These are phyloP conservation scores for Myriosclerotinia scirpicola DNA, from an alignment of 2,329 filamentous ascomycete species.

Conservation along the genomic window DNA sequence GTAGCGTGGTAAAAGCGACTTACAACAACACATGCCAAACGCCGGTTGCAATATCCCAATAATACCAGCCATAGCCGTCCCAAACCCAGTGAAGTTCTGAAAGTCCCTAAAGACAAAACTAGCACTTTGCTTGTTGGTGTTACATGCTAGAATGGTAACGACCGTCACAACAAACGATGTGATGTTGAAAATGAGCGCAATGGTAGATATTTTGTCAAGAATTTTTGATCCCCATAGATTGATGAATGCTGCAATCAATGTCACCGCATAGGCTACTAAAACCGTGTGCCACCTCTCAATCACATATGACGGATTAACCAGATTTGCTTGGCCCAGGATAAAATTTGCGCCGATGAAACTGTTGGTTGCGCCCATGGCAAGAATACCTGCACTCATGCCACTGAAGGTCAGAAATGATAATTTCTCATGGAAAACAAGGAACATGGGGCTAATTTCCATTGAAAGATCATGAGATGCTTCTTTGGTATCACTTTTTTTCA, in stretches of 20 bases:
- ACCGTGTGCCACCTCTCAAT: slow-evolving; percentile 59
- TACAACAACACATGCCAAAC: slow-evolving; percentile 54
- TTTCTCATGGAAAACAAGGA: slow-evolving; percentile 3
- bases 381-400: slow-evolving; percentile 31
- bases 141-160: slow-evolving; percentile 53
- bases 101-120: slow-evolving; percentile 57
- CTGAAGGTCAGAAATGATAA: slow-evolving; percentile 5
- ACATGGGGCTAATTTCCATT: slow-evolving; percentile 3
- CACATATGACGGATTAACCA: slow-evolving; percentile 51
- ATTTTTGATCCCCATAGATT: slow-evolving; percentile 53
- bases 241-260: slow-evolving; percentile 46
- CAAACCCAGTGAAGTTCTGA: slow-evolving; percentile 55
- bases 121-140: slow-evolving; percentile 53
- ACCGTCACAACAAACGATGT: slow-evolving; percentile 52
- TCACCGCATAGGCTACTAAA: slow-evolving; percentile 52
- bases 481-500: background rate
- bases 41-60: slow-evolving; percentile 55
- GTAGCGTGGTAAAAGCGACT: slow-evolving; percentile 19
- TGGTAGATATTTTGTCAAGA: slow-evolving; percentile 52
- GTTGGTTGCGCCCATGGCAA: slow-evolving; percentile 55
- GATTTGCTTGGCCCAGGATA: slow-evolving; percentile 53
- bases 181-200: slow-evolving; percentile 54
- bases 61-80: slow-evolving; percentile 50
- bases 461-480: slow-evolving; percentile 18
- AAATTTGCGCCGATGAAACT: slow-evolving; percentile 57